Evolutionary conservation across 1,139 yeast species (phyloP).

Genomic region (Pichia sp.): DNA sequence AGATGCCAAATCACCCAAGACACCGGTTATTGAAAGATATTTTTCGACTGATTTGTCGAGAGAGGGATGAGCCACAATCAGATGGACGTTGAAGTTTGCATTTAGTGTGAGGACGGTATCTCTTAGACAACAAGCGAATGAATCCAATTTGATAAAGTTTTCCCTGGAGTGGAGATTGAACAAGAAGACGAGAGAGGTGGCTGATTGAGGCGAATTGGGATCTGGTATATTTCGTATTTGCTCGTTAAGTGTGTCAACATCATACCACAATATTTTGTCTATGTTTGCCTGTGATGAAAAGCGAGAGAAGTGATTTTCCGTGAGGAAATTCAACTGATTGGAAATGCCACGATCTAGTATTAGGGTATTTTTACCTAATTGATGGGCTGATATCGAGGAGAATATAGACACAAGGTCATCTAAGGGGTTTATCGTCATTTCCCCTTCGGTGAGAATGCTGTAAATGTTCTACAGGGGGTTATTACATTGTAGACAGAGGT

Average conservation of each 20-base stretch:
- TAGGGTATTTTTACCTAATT: constrained; percentile 5
- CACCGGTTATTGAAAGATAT: constrained; percentile 34
- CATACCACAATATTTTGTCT: constrained; percentile 8
- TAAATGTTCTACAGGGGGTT: too few species aligned
- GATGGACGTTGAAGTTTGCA: constrained; percentile 8
- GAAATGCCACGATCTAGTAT: constrained; percentile 16
- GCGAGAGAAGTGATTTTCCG: constrained; percentile 15
- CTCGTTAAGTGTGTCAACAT: neutral
- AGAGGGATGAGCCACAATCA: constrained; percentile 15
- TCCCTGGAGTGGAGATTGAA: constrained; percentile 5
- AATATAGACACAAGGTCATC: constrained; percentile 23
- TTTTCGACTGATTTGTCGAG: constrained; percentile 31
- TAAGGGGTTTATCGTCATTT: constrained; percentile 14
- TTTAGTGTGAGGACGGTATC: neutral
- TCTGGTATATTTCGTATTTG: neutral
- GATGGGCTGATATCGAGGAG: constrained; percentile 15
- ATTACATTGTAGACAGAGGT: too few species aligned
- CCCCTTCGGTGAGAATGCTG: neutral
- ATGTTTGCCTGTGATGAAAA: constrained; percentile 13
- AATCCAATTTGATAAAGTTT: neutral
- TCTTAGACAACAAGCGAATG: neutral
- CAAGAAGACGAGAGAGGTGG: constrained; percentile 11
- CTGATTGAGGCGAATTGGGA: neutral
- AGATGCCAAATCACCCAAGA: constrained; percentile 39
- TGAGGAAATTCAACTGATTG: constrained; percentile 12